Base-by-base conservation (phyloP, 352 stramenopile species). In the Globisporangium spiculum region DNA sequence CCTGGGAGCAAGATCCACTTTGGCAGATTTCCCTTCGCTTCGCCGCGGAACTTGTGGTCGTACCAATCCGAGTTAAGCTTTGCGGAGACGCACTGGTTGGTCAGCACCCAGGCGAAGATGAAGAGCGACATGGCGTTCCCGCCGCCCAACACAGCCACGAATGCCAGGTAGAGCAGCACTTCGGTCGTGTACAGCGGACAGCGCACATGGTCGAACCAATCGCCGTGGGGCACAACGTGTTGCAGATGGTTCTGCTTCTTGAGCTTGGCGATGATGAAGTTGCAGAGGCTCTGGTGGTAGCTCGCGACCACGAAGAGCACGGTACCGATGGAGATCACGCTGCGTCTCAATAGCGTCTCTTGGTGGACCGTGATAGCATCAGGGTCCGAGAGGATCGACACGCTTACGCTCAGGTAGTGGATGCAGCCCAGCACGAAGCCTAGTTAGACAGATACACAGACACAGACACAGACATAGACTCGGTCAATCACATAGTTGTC, bases 131-230 rank as follows among this genome's bases (percentile, higher is more conserved):
- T 89, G 0, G 44, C 44, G 44, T 77, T 84, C 9, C 30, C 67
- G 2, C 80, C 67, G 2, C 75, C 79, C 26, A 71, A 78, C 16
- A 89, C 52, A 16, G 90, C 36, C 14, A 78, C 44, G n/a, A 91
- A 84, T 1, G 65, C 72, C 9, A 78, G 52, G 61, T 93, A 93
- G 20, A 93, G 75, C 54, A 90, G 75, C 38, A 91, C 71, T 48
- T 93, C 85, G 9, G 83, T 67, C 36, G 81, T 73, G 69, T 91
- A 91, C 10, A 91, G 76, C 8, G 85, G 83, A 66, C 80, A 88
- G 20, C 79, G 81, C 60, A 91, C 80, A n/a, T 50, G 30, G 46
- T 89, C 68, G 65, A 90, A 91, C 83, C 85, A 93, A 56, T 86
- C 80, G 12, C 85, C 85, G 5, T 65, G 71, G 24, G 85, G 83